Percentiles rank a stretch among this genome's conserved stretches.
Evolutionary conservation across 2,329 filamentous ascomycete genomes (phyloP).

Genomic region (Colletotrichum sp.): DNA sequence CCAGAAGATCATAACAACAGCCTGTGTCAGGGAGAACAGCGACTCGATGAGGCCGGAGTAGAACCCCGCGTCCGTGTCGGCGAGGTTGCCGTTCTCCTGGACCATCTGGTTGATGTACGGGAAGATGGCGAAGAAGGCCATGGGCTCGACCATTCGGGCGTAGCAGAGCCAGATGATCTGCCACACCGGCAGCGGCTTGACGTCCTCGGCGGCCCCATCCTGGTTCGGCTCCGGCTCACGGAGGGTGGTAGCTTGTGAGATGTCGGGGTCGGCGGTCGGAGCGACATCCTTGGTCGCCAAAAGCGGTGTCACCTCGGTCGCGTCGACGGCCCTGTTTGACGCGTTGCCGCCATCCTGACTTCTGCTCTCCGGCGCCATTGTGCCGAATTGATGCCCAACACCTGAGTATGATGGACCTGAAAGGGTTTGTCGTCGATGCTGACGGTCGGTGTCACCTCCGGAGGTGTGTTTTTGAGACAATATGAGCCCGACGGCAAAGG

Average conservation of each 20-base stretch:
- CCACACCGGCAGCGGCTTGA: slow-evolving; percentile 2
- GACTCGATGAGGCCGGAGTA: slow-evolving; percentile 79
- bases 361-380: neutral
- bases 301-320: slow-evolving; percentile 8
- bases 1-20: slow-evolving; percentile 80
- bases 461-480: neutral
- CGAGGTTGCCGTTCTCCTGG: slow-evolving; percentile 65
- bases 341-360: neutral
- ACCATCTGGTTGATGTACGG: slow-evolving; percentile 84
- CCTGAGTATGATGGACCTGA: accelerated
- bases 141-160: slow-evolving; percentile 73
- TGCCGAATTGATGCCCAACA: neutral
- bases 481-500: neutral
- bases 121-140: slow-evolving; percentile 85
- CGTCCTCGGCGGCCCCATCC: neutral
- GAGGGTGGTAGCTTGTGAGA: slow-evolving; percentile 4
- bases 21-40: slow-evolving; percentile 77
- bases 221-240: neutral
- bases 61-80: slow-evolving; percentile 75
- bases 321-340: neutral
- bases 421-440: neutral
- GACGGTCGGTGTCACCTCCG: neutral
- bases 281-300: neutral
- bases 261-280: slow-evolving; percentile 7
- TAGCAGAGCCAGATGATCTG: slow-evolving; percentile 79